These are phyloP conservation scores for Dictyostelium intermedium DNA, from an alignment of 78 protist genomes.

Conservation along the genomic window DNA sequence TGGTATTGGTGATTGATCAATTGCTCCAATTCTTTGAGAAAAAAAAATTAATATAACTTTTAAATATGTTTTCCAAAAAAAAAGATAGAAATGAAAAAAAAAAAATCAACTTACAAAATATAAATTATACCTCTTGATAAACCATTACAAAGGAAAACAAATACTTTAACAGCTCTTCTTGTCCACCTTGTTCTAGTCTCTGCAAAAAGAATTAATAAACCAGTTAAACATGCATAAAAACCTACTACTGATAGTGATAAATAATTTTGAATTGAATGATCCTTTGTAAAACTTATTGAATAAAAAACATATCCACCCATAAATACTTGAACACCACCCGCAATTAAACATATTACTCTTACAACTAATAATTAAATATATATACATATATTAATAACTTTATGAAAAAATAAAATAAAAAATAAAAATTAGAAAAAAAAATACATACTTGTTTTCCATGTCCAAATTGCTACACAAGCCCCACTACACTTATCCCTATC, in stretches of 20 bases:
- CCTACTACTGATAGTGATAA: conserved; percentile 33
- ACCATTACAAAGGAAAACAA: conserved; percentile 43
- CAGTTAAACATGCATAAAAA: conserved; percentile 35
- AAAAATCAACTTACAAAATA: conserved; percentile 63
- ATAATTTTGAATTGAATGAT: conserved; percentile 14
- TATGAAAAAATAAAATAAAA: no score
- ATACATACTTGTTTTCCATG: conserved; percentile 30
- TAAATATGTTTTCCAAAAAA: background rate
- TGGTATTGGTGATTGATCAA: conserved; percentile 12
- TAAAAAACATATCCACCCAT: conserved; percentile 50
- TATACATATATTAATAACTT: no score
- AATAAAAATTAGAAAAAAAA: no score
- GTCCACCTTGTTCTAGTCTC: conserved; percentile 68
- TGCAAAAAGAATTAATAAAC: conserved; percentile 29
- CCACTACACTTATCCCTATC: conserved; percentile 32
- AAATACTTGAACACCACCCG: conserved; percentile 24
- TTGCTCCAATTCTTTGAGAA: background rate
- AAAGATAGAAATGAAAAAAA: background rate
- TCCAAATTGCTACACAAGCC: conserved; percentile 9
- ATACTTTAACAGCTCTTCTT: conserved; percentile 32
- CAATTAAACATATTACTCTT: conserved; percentile 32
- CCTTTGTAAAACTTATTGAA: conserved; percentile 3
- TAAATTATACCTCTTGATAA: conserved; percentile 66
- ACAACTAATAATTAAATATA: background rate
- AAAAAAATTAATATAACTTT: no score